These are phyloP conservation scores for Bipolaris sorokiniana DNA, from an alignment of 2,329 filamentous ascomycete species.

Conservation along the genomic window DNA sequence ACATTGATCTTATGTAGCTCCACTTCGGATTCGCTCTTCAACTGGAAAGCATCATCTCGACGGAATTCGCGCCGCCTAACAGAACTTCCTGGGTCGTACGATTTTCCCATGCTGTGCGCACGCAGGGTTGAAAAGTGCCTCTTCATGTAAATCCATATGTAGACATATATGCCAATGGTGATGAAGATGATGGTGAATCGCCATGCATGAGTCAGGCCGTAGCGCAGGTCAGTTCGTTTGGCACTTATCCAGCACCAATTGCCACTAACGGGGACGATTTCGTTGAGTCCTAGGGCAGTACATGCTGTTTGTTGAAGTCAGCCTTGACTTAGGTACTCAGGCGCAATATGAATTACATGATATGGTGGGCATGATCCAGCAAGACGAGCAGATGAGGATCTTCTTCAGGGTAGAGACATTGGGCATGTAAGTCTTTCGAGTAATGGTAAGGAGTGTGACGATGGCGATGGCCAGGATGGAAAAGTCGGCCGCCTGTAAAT, in stretches of 20 bases:
- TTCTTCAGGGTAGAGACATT: slow-evolving; percentile 37
- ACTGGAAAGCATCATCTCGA: neutral
- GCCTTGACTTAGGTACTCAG: neutral
- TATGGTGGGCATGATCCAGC: slow-evolving; percentile 50
- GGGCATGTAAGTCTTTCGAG: slow-evolving; percentile 44
- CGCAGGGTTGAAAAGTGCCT: slow-evolving; percentile 4
- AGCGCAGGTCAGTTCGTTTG: slow-evolving; percentile 7
- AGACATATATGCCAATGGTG: slow-evolving; percentile 10
- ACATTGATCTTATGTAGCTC: slow-evolving; percentile 12
- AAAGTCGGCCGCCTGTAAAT: slow-evolving; percentile 40
- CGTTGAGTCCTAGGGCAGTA: slow-evolving; percentile 5
- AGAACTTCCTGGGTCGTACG: slow-evolving; percentile 3
- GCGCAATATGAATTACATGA: slow-evolving; percentile 2
- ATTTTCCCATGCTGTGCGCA: neutral
- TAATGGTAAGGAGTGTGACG: slow-evolving; percentile 52
- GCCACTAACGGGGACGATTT: slow-evolving; percentile 8
- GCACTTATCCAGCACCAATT: slow-evolving; percentile 17
- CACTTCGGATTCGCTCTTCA: slow-evolving; percentile 5
- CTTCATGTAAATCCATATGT: slow-evolving; percentile 11
- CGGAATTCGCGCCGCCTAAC: neutral
- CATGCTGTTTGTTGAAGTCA: slow-evolving; percentile 5
- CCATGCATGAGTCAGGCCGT: slow-evolving; percentile 7
- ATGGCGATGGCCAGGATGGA: slow-evolving; percentile 56
- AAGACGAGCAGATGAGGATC: slow-evolving; percentile 45
- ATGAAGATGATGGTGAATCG: slow-evolving; percentile 11